phyloP scores from a whole-genome alignment of 768 basidiomycete species.

The Leccinum boreale region DNA sequence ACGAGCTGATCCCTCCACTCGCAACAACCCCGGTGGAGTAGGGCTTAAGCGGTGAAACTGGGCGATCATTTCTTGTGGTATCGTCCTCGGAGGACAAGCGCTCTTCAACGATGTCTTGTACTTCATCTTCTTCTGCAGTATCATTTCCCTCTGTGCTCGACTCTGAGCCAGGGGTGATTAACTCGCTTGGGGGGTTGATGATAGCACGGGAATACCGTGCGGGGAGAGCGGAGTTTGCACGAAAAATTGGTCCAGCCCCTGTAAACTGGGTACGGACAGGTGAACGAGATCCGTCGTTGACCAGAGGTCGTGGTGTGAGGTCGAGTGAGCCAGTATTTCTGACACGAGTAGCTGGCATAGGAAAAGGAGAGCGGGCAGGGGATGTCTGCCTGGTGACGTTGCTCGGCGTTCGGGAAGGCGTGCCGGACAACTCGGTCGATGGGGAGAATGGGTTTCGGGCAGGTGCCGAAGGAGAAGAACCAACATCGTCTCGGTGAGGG shows the following conservation, averaged over 20 bases:
- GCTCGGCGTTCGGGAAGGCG: constrained; percentile 14
- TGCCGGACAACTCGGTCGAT: constrained; percentile 4
- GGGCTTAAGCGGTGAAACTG: constrained; percentile 22
- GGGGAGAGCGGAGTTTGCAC: constrained; percentile 41
- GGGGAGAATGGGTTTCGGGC: constrained; percentile 21
- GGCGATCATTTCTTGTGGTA: constrained; percentile 37
- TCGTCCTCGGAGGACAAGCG: constrained; percentile 25
- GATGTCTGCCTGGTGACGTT: constrained; percentile 24
- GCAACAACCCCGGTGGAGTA: constrained; percentile 20
- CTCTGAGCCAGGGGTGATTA: constrained; percentile 2
- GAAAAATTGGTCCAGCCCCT: constrained; percentile 33
- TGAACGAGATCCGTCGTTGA: constrained; percentile 22
- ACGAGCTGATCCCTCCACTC: constrained; percentile 19
- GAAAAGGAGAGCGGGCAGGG: constrained; percentile 32
- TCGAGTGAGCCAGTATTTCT: constrained; percentile 25
- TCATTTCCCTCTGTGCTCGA: constrained; percentile 25
- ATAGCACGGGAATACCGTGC: constrained; percentile 31
- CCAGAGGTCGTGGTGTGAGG: constrained; percentile 16
- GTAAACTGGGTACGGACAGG: constrained; percentile 28
- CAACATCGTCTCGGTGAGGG: constrained; percentile 43
- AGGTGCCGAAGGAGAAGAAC: constrained; percentile 34
- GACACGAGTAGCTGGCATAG: constrained; percentile 29
- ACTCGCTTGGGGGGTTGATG: constrained; percentile 12
- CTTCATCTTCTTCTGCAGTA: constrained; percentile 25
- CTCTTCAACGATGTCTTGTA: constrained; percentile 28